Evolutionary conservation across 495 filamentous ascomycete species (phyloP).

Genomic region (Xylaria acuta): DNA sequence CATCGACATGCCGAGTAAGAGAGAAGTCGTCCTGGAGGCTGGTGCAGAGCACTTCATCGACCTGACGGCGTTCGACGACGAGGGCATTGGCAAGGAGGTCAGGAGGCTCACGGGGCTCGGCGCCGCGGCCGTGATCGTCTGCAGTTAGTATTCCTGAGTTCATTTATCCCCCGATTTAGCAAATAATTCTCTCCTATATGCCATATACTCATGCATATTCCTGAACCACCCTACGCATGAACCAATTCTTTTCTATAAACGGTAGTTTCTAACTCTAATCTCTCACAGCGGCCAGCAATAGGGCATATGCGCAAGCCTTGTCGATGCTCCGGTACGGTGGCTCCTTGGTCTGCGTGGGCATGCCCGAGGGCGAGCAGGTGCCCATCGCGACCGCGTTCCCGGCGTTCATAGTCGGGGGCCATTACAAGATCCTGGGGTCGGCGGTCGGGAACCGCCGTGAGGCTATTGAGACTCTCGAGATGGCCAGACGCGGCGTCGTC

Average conservation of each 20-base stretch:
- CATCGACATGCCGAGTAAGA: constrained; percentile 70
- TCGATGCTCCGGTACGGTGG: constrained; percentile 69
- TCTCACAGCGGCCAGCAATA: constrained; percentile 69
- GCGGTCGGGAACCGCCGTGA: constrained; percentile 70
- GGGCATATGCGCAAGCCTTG: constrained; percentile 66
- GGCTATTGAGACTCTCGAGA: constrained; percentile 69
- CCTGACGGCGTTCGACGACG: constrained; percentile 61
- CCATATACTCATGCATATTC: too few species aligned
- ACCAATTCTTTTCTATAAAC: too few species aligned
- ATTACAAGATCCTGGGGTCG: constrained; percentile 63
- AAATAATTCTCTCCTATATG: too few species aligned
- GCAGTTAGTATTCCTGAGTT: too few species aligned
- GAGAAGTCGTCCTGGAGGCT: constrained; percentile 60
- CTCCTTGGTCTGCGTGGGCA: constrained; percentile 67
- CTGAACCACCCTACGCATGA: too few species aligned
- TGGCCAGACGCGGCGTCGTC: constrained; percentile 66
- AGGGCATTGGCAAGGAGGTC: constrained; percentile 56
- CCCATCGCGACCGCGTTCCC: constrained; percentile 65
- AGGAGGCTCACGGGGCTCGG: constrained; percentile 68
- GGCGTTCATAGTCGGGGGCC: constrained; percentile 55
- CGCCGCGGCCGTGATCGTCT: constrained; percentile 68
- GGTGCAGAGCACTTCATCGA: constrained; percentile 76
- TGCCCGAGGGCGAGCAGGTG: constrained; percentile 66
- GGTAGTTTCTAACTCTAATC: too few species aligned
- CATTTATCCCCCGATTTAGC: too few species aligned